Evolutionary conservation across 139 green algal species (phyloP), one percentile per base, ranked within the genome.

Genomic region (Medakamo hakoo): DNA sequence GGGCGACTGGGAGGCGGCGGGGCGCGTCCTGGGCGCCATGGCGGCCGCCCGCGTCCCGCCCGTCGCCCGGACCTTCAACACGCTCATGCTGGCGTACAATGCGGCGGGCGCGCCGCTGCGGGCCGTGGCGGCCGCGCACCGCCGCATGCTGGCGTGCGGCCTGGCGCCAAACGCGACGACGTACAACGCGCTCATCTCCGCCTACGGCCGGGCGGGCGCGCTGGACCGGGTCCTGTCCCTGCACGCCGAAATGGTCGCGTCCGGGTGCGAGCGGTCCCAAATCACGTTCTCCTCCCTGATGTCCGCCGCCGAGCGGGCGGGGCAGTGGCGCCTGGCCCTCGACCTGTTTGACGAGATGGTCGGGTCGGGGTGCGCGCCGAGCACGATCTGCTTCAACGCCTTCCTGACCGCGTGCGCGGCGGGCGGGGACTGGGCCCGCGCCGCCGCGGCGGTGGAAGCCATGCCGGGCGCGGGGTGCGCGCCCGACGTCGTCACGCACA

Each of bases 281-380:
- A 89, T 92, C 74, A 94, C 86, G 0, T 87, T 90, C 68, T 82
- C 73, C 66, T 79, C 77, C 26, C 73, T 95, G 24, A 91, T 94
- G 64, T 85, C 79, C 67, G 75, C 77, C 4, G 82, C 84, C 69
- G 80, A 77, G 73, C 49, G 59, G 55, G 60, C 60, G 49, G 71
- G 71, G 56, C 58, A 48, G 65, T 77, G 71, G 71, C 66, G 73
- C 40, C 62, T 68, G 30, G 68, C 71, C 22, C 24, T 77, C 23
- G 16, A 25, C 2, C 62, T 73, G 25, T 77, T 66, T 22, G 61
- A 73, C 25, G 59, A 78, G 30, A 82, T 78, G 69, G 25, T 29
- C 23, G 23, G 31, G 19, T 30, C 56, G 29, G 64, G 69, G 3
- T 65, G 62, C 55, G 29, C 49, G 22, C 72, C 72, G 49, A 78